Evolutionary conservation across 306 rosid species (phyloP), one percentile per base, ranked within the genome.

Genomic region (Acacia acuminata): DNA sequence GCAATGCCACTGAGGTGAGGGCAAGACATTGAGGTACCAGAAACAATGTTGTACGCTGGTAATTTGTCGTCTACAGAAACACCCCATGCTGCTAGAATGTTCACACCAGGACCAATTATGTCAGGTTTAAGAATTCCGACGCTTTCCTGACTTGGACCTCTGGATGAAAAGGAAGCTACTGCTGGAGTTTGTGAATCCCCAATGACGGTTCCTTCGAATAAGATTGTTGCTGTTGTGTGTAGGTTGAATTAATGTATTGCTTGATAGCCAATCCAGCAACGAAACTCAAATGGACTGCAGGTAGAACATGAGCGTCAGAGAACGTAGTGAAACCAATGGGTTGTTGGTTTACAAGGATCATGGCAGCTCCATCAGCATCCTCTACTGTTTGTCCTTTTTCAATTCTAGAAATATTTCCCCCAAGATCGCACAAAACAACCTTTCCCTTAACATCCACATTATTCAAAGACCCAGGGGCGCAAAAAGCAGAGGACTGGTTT

Each of bases 1-100:
- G 92, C 92, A 43, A 88, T 55, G 24, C 97, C 92, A 17, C 89
- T 87, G 1, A 90, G 85, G 73, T 90, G 94, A 48, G 92, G 92
- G 48, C 92, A 87, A 7, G 94, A 86, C 91, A 87, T 88, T 50
- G 94, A 91, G 24, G 91, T 91, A 0, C 91, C 89, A 0, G 89
- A 88, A 67, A 89, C 71, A 4, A 89, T 15, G 10, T 79, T 42
- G 67, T 71, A 84, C 0, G 90, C n/a, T 10, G 90, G 90, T 56
- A 82, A 3, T 76, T 64, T 51, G 53, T 91, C 64, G 81, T 82
- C 93, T 51, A 86, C 61, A 0, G 91, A 79, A 19, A 83, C 4
- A 0, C 71, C 88, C 97, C 93, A 90, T 40, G 94, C 91, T 1
- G 89, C 93, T 20, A 89, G 56, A 73, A 92, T 92, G 87, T 71